phyloP scores from a whole-genome alignment of 2,329 filamentous ascomycete species.

The Ophiocordyceps sinensis region DNA sequence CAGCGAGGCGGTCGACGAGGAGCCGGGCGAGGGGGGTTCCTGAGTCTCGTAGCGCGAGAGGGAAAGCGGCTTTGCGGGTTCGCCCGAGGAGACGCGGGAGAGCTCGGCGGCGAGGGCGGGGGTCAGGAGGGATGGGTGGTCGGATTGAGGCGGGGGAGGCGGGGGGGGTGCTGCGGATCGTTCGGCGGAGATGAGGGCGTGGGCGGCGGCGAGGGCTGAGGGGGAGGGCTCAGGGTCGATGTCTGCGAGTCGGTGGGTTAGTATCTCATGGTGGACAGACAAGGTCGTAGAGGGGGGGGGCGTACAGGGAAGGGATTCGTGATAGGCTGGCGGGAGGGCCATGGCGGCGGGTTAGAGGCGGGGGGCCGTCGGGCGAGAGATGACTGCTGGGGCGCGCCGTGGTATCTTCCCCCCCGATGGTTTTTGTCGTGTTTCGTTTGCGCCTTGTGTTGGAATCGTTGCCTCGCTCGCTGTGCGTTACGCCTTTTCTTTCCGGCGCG shows the following conservation, averaged over 20 bases:
- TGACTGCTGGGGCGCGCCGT: not conserved
- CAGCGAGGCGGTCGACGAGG: conserved; percentile 21
- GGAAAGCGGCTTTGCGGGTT: conserved; percentile 46
- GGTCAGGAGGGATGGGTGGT: conserved; percentile 38
- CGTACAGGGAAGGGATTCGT: conserved; percentile 73
- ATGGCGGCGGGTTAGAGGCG: conserved; percentile 5
- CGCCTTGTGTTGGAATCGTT: too few relatives aligned
- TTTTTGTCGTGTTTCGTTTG: too few relatives aligned
- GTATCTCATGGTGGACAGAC: not conserved
- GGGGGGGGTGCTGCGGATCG: conserved; percentile 32
- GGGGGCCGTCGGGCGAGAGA: not conserved
- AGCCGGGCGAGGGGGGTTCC: conserved; percentile 28
- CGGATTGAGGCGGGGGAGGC: conserved; percentile 26
- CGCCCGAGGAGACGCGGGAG: conserved; percentile 38
- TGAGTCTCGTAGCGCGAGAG: conserved; percentile 70
- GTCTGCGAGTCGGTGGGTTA: conserved; percentile 35
- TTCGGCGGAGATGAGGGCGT: conserved; percentile 56
- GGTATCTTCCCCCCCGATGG: too few relatives aligned
- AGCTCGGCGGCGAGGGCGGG: conserved; percentile 55
- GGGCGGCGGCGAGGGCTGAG: conserved; percentile 48
- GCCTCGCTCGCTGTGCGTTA: too few relatives aligned
- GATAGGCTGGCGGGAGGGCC: conserved; percentile 28
- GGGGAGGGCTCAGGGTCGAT: conserved; percentile 62
- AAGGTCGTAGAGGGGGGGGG: conserved; percentile 2
- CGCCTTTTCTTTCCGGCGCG: too few relatives aligned